phyloP scores from a whole-genome alignment of 176 grass and related monocot species.

The Eleusine indica region DNA sequence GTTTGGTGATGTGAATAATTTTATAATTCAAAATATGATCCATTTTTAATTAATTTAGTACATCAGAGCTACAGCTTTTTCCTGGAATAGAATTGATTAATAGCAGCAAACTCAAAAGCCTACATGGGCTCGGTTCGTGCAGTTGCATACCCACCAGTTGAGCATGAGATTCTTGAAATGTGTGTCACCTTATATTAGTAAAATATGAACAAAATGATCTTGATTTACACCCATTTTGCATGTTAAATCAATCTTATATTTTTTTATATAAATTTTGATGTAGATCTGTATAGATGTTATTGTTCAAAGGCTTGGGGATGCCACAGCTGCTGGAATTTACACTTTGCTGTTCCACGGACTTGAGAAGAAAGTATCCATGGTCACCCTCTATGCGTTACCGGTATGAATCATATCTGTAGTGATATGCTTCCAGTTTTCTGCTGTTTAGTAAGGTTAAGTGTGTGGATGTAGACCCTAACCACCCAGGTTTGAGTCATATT shows the following conservation, averaged over 20 bases:
- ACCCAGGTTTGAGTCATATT: too few species aligned
- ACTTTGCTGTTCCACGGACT: conserved; percentile 66
- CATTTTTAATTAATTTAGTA: conserved; percentile 24
- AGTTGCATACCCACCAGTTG: neutral
- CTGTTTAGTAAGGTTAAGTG: neutral
- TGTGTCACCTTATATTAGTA: neutral
- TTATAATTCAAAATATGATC: neutral
- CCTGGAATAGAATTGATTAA: conserved; percentile 2
- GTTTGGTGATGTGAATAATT: neutral
- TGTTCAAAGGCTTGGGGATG: conserved; percentile 94
- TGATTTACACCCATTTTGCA: conserved; percentile 4
- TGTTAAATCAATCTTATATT: neutral
- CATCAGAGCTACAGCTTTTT: neutral
- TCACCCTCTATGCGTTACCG: conserved; percentile 80
- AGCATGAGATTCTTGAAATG: conserved; percentile 25
- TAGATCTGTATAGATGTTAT: conserved; percentile 98
- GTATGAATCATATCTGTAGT: conserved; percentile 46
- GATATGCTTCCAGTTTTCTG: conserved; percentile 10
- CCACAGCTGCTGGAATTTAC: conserved; percentile 84
- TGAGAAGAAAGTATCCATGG: conserved; percentile 65
- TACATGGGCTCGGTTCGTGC: neutral
- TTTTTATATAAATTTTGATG: neutral
- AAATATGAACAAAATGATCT: neutral
- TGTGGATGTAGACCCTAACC: neutral
- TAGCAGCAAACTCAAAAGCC: neutral